Base-by-base conservation (phyloP, 139 green algal genomes). In the Haematococcus lacustris region DNA sequence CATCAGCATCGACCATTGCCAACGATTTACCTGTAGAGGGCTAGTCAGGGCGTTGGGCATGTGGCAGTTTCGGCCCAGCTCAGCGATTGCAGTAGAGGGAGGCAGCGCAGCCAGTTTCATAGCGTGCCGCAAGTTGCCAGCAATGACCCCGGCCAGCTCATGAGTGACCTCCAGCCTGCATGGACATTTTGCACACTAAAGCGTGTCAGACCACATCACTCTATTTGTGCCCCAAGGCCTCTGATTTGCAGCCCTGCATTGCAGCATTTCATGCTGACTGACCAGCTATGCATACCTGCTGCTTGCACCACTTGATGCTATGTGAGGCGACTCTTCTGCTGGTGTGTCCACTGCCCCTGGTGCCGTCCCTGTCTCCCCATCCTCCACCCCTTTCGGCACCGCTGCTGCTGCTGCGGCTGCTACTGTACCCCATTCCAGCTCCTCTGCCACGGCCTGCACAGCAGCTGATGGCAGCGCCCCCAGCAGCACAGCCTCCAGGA, bases 61-160 rank as follows among this genome's bases (percentile, higher is more conserved):
- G 76, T 90, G 85, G 78, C 85, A 90, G 78, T 90, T 90, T 51
- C 85, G 68, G 25, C 84, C 84, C 25, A 89, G 70, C 30, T 51
- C 35, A 0, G 70, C 41, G 3, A 79, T 66, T 2, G 74, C 80
- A 17, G 69, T 66, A 3, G 61, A 9, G 9, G 76, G 73, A 17
- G 77, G 73, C 6, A 69, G 57, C 5, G 53, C 35, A 0, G 59
- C 59, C 61, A 86, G 74, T 25, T 73, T 65, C 2, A 78, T 59
- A 0, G 34, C 71, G 2, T 51, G 30, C 3, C 51, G 6, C 41
- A 89, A 70, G 23, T 71, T 67, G 0, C 3, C 68, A 6, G 80
- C 82, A 21, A 89, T 61, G 30, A 72, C 3, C 66, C 23, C 21
- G n/a, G 51, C 30, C 28, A 37, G n/a, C 59, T 65, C 37, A 37